Evolutionary conservation across 2,329 filamentous ascomycete genomes (phyloP), one percentile per base, ranked within the genome.

Genomic region (Clonostachys sp.): DNA sequence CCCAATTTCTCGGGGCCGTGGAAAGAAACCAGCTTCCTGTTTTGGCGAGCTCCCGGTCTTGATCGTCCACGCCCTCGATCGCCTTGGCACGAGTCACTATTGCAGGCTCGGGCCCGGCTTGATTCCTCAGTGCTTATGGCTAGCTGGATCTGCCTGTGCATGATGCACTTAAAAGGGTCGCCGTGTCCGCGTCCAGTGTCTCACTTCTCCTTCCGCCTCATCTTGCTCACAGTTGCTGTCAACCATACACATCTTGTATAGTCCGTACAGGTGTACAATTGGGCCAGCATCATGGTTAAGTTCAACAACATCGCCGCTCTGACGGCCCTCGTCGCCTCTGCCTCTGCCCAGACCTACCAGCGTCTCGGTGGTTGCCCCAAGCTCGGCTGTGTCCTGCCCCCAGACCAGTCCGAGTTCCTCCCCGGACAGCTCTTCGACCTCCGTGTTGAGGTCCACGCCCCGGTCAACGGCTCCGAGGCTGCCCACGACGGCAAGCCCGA

Each of bases 401-500:
- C 80, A 2, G 80, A 84, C 54, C 78, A 81, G 70, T 83, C 86
- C 53, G 89, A 94, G 59, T 94, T 94, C 69, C 77, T 95, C 2
- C 84, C 89, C 6, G 89, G 89, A 12, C 89, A 94, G 68, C 85
- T 81, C 63, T 94, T 94, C 60, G 89, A 94, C 62, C 84, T 95
- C 52, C 84, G 89, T 50, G 78, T 92, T 50, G 89, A 94, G 64
- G 81, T 94, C 33, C 88, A 92, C 61, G 87, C 87, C 10, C 88
- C 88, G 6, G 75, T 85, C 61, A 94, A 94, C 65, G 89, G 89
- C 54, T 87, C 86, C 36, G 87, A 94, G 66, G 84, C 84, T n/a
- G 87, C 82, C 51, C 80, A 83, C 55, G 67, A 79, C 48, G 81
- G 81, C 50, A 75, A 80, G 55, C 83, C 87, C 13, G 87, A 94